phyloP scores from a whole-genome alignment of 208 protist species.

The Vickermania ingenoplastis region DNA sequence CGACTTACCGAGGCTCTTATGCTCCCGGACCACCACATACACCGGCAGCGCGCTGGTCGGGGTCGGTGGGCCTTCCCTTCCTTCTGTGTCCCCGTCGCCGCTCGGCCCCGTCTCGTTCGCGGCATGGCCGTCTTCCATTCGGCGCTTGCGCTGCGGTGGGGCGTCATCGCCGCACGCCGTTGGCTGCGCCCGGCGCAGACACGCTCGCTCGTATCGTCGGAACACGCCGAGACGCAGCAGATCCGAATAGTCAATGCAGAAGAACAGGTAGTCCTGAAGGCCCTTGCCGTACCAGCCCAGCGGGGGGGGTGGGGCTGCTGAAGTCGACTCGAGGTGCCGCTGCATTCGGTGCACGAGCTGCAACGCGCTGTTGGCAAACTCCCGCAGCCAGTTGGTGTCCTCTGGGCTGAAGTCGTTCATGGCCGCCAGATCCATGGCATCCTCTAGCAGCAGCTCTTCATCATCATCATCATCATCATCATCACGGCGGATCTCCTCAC shows the following conservation, averaged over 20 bases:
- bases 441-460: conserved; percentile 52
- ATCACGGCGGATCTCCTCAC: background rate
- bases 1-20: conserved; percentile 3
- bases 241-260: conserved; percentile 72
- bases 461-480: conserved; percentile 23
- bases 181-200: background rate
- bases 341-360: background rate
- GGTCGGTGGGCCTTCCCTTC: too few relatives aligned
- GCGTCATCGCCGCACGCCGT: background rate
- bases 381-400: conserved; percentile 66
- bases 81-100: too few relatives aligned
- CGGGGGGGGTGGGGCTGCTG: background rate
- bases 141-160: background rate
- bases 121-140: too few relatives aligned
- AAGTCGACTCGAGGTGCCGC: too few relatives aligned
- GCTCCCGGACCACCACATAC: conserved; percentile 34
- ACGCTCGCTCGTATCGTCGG: background rate
- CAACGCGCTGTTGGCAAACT: conserved; percentile 22
- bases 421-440: conserved; percentile 65
- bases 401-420: conserved; percentile 62
- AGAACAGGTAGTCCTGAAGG: conserved; percentile 34
- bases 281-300: too few relatives aligned
- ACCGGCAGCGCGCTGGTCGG: background rate
- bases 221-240: conserved; percentile 46
- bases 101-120: conserved; percentile 4